Base-by-base conservation (phyloP, 192 early-diverging fungal genomes). In the Jimgerdemannia flammicorona region DNA sequence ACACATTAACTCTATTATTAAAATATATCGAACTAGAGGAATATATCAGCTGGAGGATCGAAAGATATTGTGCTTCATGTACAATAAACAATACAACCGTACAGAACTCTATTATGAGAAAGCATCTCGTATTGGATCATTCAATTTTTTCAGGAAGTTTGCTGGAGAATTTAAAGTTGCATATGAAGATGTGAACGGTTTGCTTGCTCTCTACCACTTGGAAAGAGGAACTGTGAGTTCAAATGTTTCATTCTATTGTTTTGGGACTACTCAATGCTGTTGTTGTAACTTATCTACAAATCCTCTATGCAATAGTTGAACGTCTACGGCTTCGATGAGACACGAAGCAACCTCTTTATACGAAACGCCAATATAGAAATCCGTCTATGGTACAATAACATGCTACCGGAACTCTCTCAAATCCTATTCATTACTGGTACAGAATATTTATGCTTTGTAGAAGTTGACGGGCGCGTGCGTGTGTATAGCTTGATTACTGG, bases 381-480 rank as follows among this genome's bases (percentile, higher is more conserved):
- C 4, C 39, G 4, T 20, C 75, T 44, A 17, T 77, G 63, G 63
- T 72, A 72, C 72, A 71, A 72, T 54, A 39, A 74, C 4, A 64
- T 9, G 39, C 40, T 40, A 40, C 74, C 75, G 3, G 63, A 65
- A 43, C 67, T 77, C 3, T 3, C 63, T 1, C 75, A 77, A 68
- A 72, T 77, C 44, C 49, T 77, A 14, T 77, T 71, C 42, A 77
- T 77, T 14, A 77, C 67, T 14, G 69, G 72, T 39, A 77, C 75
- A 3, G 70, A 72, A 63, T 20, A 71, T 11, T 59, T 59, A 2
- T 59, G 49, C 14, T 59, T 59, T 59, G 14, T 59, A 2, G 49
- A 59, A 59, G 49, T 44, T 3, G 64, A 72, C 44, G 75, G 75
- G 4, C 39, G 43, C 7, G 70, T 72, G 42, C 11, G 44, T 11